A percentile compares a stretch with the other conserved stretches of the same genome.
Conservation (phyloP, 495 filamentous ascomycete genomes). For the Sporormia fimetaria region DNA sequence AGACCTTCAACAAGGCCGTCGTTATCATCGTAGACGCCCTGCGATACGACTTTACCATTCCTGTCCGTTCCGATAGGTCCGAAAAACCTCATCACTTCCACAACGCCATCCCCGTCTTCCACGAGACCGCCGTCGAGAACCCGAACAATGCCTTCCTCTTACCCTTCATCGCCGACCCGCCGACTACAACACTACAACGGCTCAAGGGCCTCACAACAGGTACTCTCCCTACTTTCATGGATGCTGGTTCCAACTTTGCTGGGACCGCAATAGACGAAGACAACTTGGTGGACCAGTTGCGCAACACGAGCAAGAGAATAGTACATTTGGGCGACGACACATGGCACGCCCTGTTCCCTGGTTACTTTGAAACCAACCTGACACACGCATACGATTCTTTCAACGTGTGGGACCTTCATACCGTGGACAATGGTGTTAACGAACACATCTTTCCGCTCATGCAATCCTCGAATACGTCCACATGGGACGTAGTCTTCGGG, state of each 20-base stretch:
- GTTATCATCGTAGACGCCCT: slow-evolving; percentile 88
- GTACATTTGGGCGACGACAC: slow-evolving; percentile 96
- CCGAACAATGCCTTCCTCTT: slow-evolving; percentile 79
- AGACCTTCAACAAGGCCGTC: slow-evolving; percentile 81
- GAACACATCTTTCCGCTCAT: slow-evolving; percentile 84
- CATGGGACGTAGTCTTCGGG: slow-evolving; percentile 88
- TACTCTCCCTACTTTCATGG: slow-evolving; percentile 87
- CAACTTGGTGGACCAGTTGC: slow-evolving; percentile 78
- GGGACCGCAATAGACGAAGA: slow-evolving; percentile 97
- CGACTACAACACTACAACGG: slow-evolving; percentile 83
- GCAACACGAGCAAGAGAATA: slow-evolving; percentile 65
- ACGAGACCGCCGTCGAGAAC: slow-evolving; percentile 60
- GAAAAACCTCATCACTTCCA: slow-evolving; percentile 61
- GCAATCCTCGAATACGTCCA: slow-evolving; percentile 44
- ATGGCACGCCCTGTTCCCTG: slow-evolving; percentile 86
- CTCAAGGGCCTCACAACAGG: slow-evolving; percentile 92
- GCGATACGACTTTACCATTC: slow-evolving; percentile 92
- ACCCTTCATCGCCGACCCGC: slow-evolving; percentile 95
- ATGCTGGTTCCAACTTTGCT: slow-evolving; percentile 88
- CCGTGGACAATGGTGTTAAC: slow-evolving; percentile 91
- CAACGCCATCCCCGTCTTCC: slow-evolving; percentile 73
- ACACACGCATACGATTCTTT: slow-evolving; percentile 88
- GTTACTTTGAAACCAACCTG: slow-evolving; percentile 74
- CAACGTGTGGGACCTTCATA: slow-evolving; percentile 96
- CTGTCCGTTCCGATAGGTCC: slow-evolving; percentile 45